Conservation (phyloP, 148 eudicot genomes). For the Oxyria digyna region DNA sequence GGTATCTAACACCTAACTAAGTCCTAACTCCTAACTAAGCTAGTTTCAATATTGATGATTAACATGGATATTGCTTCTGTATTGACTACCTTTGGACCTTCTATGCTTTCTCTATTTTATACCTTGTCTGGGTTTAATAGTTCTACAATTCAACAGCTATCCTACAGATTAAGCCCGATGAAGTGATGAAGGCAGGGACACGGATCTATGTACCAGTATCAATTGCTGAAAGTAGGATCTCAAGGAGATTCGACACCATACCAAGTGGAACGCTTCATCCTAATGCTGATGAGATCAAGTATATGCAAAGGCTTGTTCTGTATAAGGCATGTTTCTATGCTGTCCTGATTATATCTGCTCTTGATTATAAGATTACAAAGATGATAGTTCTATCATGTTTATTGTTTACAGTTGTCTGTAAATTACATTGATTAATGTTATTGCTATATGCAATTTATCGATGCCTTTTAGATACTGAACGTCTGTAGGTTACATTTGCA, state of each 20-base stretch:
- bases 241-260: conserved; percentile 73
- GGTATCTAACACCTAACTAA: conserved; percentile 26
- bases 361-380: neutral
- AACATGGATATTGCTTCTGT: neutral
- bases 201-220: conserved; percentile 66
- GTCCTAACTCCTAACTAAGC: neutral
- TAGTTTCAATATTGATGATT: neutral
- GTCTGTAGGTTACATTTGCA: conserved; percentile 21
- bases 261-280: conserved; percentile 81
- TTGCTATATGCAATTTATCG: neutral
- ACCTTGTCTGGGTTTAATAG: conserved; percentile 27
- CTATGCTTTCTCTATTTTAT: neutral
- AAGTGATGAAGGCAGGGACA: conserved; percentile 69
- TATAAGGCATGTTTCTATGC: conserved; percentile 46
- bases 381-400: neutral
- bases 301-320: conserved; percentile 80
- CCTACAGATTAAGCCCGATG: conserved; percentile 72
- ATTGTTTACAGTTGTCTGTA: neutral
- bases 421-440: neutral
- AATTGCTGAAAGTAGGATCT: conserved; percentile 66
- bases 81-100: neutral
- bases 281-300: conserved; percentile 92
- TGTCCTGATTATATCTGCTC: neutral
- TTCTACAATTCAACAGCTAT: conserved; percentile 33
- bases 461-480: conserved; percentile 1